Evolutionary conservation across 495 filamentous ascomycete species (phyloP), one percentile per base, ranked within the genome.

Genomic region (Aspergillus olivimuriae): DNA sequence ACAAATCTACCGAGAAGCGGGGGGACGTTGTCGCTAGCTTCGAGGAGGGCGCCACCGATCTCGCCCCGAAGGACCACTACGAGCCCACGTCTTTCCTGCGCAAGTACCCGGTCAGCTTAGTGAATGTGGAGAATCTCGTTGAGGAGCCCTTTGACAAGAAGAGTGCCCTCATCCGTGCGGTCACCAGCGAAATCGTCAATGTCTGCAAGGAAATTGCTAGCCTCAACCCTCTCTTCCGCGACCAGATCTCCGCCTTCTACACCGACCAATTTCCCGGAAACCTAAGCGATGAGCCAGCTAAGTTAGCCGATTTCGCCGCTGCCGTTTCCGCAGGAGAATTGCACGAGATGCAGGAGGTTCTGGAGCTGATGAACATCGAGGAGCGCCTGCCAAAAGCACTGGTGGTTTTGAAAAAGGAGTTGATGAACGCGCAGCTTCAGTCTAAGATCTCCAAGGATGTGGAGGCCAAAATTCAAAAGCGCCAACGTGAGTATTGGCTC

Each of bases 381-480:
- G 83, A 94, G 44, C 78, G 94, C 56, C 73, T 97, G 61, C 82
- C 83, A 53, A 96, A 95, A 61, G 87, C 89, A 2, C 68, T 99
- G 10, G 74, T 88, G 22, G 88, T 97, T 4, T 68, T 99, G 39
- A 99, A 97, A 69, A 96, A 96, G 56, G 94, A 99, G 63, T 75
- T 94, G 32, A 94, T 95, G 82, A 99, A 97, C 46, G 92, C 92
- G 3, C 87, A 99, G 58, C 76, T 99, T 4, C 90, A 95, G 55
- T 88, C 84, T 21, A 97, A 96, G 73, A 99, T 99, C 34, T 88
- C 87, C 33, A 97, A 95, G 67, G 92, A 99, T 58, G 92, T 99
- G 17, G 94, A 99, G 62, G 84, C 76, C 48, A 95, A 95, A 68
- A 99, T 99, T 45, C 90, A 94, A 53, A 96, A 97, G 68, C 83